Conservation (phyloP, 192 early-diverging fungal genomes). For the Lobulomyces angularis region DNA sequence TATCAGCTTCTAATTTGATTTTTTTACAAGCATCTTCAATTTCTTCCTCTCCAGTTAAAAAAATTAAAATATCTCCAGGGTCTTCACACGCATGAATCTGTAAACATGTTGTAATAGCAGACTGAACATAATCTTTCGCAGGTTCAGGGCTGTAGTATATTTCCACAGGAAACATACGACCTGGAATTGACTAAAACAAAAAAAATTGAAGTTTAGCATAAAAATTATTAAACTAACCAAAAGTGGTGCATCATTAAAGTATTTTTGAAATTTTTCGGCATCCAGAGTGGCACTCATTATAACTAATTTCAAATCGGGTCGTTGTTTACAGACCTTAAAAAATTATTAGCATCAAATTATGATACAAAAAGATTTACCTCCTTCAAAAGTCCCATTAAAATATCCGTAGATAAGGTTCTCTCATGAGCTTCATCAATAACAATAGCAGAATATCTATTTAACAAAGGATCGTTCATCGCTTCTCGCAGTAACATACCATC, state of each 20-base stretch:
- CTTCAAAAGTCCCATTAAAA: slow-evolving; percentile 96
- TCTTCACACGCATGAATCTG: slow-evolving; percentile 90
- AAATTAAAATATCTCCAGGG: slow-evolving; percentile 91
- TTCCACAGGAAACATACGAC: slow-evolving; percentile 96
- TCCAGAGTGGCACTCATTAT: slow-evolving; percentile 98
- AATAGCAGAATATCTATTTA: slow-evolving; percentile 83
- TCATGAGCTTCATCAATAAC: slow-evolving; percentile 99
- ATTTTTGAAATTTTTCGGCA: slow-evolving; percentile 97
- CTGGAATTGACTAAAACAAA: slow-evolving; percentile 60
- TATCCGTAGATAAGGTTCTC: slow-evolving; percentile 89
- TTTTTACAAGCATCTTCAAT: slow-evolving; percentile 91
- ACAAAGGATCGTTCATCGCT: slow-evolving; percentile 85
- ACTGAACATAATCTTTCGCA: slow-evolving; percentile 95
- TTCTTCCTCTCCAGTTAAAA: slow-evolving; percentile 97
- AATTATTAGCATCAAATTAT: slow-evolving; percentile 7
- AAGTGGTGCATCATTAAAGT: slow-evolving; percentile 91
- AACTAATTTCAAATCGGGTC: slow-evolving; percentile 79
- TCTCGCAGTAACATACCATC: slow-evolving; percentile 99
- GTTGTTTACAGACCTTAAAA: slow-evolving; percentile 46
- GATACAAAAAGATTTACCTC: slow-evolving; percentile 33
- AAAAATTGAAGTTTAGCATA: slow-evolving; percentile 9
- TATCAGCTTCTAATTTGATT: slow-evolving; percentile 62
- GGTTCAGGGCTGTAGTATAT: slow-evolving; percentile 95
- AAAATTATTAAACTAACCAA: slow-evolving; percentile 33
- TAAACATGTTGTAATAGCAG: slow-evolving; percentile 85